A percentile compares a stretch with the other conserved stretches of the same genome.
Conservation (phyloP, 768 basidiomycete species). For the Mycena polygramma region DNA sequence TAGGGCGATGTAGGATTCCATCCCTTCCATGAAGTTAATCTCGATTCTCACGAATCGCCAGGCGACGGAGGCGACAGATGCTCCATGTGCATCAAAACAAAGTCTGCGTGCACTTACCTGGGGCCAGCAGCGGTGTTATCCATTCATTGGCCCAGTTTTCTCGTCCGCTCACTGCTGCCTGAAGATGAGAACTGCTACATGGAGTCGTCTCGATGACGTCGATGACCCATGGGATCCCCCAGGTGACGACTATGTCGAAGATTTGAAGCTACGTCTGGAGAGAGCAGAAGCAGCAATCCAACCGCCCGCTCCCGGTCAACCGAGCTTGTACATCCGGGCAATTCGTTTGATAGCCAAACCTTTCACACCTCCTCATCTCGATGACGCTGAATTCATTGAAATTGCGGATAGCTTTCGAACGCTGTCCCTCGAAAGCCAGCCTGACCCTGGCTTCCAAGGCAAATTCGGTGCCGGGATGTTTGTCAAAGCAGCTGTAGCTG, state of each 20-base stretch:
- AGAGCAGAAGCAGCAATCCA: neutral
- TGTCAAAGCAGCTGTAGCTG: neutral
- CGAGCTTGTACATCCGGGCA: too few relatives aligned
- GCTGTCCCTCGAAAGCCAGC: constrained; percentile 3
- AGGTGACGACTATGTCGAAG: neutral
- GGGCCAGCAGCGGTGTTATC: neutral
- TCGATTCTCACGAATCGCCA: neutral
- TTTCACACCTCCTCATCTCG: neutral
- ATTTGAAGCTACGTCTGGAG: neutral
- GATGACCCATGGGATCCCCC: neutral
- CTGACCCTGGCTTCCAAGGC: constrained; percentile 16
- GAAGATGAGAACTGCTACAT: too few relatives aligned
- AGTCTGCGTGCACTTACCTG: constrained; percentile 3
- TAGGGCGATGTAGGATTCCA: constrained; percentile 17
- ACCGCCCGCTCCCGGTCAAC: neutral
- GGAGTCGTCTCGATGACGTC: too few relatives aligned
- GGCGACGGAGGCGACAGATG: constrained; percentile 17
- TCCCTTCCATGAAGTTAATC: too few relatives aligned
- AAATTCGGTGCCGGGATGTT: constrained; percentile 10
- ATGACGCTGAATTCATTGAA: constrained; percentile 6
- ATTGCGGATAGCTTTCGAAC: constrained; percentile 3
- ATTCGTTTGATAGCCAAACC: neutral
- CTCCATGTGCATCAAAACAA: neutral
- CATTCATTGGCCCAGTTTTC: too few relatives aligned
- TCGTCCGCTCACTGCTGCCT: too few relatives aligned